Conservation (phyloP, 2,329 filamentous ascomycete species). For the Cercospora zeina region DNA sequence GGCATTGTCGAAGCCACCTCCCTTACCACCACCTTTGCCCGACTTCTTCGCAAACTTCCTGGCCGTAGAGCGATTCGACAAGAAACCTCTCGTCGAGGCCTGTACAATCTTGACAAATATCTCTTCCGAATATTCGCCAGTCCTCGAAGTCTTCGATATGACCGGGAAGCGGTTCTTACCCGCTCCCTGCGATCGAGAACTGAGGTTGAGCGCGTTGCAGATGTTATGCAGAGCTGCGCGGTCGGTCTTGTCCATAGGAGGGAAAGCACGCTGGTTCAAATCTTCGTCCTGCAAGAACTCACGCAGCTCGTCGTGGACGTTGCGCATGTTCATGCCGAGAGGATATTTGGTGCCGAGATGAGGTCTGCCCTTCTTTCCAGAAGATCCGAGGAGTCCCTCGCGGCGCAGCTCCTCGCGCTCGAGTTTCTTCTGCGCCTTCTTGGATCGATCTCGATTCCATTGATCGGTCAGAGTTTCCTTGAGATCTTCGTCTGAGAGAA, state of each 20-base stretch:
- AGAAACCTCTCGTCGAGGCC: constrained; percentile 52
- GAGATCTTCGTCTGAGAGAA: constrained; percentile 49
- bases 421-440: constrained; percentile 51
- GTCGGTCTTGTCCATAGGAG: constrained; percentile 77
- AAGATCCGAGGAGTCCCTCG: constrained; percentile 45
- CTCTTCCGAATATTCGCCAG: constrained; percentile 59
- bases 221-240: constrained; percentile 80
- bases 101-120: constrained; percentile 50
- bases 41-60: constrained; percentile 44
- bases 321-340: constrained; percentile 67
- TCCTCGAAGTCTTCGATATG: constrained; percentile 71
- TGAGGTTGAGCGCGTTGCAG: constrained; percentile 72
- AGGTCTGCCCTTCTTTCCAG: constrained; percentile 43
- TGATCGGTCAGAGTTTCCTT: constrained; percentile 43
- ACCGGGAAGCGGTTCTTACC: constrained; percentile 73
- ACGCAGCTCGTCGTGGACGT: constrained; percentile 71
- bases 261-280: constrained; percentile 68
- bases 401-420: constrained; percentile 50
- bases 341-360: constrained; percentile 69
- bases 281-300: constrained; percentile 65
- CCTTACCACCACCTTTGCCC: constrained; percentile 40
- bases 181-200: constrained; percentile 78
- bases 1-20: constrained; percentile 42
- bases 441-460: constrained; percentile 49
- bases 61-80: constrained; percentile 40